Base-by-base conservation (phyloP, 2,329 filamentous ascomycete genomes). In the Xylaria sp. region DNA sequence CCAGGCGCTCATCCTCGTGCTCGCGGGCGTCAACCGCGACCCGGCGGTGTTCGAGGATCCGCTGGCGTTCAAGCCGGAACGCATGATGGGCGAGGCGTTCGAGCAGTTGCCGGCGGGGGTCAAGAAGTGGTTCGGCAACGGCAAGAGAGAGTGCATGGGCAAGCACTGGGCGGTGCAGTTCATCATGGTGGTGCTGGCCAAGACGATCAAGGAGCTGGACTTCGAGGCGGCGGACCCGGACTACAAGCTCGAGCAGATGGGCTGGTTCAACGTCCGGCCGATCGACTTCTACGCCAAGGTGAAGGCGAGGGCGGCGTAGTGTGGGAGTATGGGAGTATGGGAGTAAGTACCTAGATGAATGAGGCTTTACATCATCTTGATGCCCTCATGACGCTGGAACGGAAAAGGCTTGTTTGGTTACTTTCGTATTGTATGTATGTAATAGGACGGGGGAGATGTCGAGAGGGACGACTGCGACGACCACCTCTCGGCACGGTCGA, bases 221-320 rank as follows among this genome's bases (percentile, higher is more conserved):
- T 82, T 84, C 63, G 79, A 80, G 68, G 68, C 75, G 62, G 78
- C 65, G 13, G 75, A 82, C 47, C 68, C 73, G 3, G 67, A 58
- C 0, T 83, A 81, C 49, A 66, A 75, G 67, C 55, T 82, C 55
- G 74, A 76, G 56, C 74, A 80, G 72, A 76, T 86, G 66, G 78
- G 84, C 13, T 79, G 83, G 78, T 86, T 85, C 65, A 84, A 83
- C 52, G 68, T 83, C 3, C 72, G 81, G 64, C 84, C 83, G 0
- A 70, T 81, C 43, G 78, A 75, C 13, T 81, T 85, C 41, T 67
- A 71, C 19, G 78, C 80, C 48, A 79, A 72, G 71, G 78, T 80
- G 9, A 80, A 75, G 72, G 66, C 77, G 35, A 76, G 81, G 55
- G 64, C 19, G 9, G 29, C 25, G 9, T 69, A 35, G 46, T 35